Conservation (phyloP, 768 basidiomycete species). For the Peribolospora kevripleyi region DNA sequence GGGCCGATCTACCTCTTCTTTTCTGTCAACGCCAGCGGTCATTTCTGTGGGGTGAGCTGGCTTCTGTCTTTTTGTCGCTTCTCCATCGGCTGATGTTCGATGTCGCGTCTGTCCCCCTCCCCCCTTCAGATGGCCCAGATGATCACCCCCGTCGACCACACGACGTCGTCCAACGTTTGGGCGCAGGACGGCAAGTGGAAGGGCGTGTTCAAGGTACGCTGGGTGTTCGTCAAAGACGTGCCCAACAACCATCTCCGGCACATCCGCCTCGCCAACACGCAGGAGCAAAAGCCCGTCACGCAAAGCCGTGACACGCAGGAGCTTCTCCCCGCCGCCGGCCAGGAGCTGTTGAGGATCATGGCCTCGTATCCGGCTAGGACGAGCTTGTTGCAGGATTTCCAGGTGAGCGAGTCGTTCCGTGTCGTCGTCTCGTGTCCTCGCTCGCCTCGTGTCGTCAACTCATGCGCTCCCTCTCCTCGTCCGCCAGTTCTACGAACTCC, state of each 20-base stretch:
- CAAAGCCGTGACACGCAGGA: conserved; percentile 97
- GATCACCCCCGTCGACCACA: conserved; percentile 88
- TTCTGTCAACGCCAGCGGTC: conserved; percentile 88
- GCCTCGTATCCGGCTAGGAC: conserved; percentile 79
- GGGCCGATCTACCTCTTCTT: conserved; percentile 97
- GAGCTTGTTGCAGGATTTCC: conserved; percentile 54
- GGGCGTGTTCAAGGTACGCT: conserved; percentile 90
- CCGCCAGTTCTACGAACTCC: conserved; percentile 46
- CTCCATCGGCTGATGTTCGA: no score
- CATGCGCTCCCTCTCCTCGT: conserved; percentile 27
- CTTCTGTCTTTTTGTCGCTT: no score
- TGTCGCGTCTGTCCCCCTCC: no score
- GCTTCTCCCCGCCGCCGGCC: conserved; percentile 77
- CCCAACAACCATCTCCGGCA: conserved; percentile 59
- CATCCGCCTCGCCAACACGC: conserved; percentile 79
- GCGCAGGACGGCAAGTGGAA: conserved; percentile 95
- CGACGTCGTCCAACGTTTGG: conserved; percentile 87
- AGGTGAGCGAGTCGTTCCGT: no score
- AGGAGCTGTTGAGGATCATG: conserved; percentile 91
- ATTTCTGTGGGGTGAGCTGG: conserved; percentile 49
- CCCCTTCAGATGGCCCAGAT: conserved; percentile 56
- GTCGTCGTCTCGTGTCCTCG: not conserved
- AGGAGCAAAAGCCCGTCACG: conserved; percentile 93
- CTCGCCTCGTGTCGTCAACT: not conserved
- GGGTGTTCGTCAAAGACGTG: conserved; percentile 88